phyloP scores from a whole-genome alignment of 2,329 filamentous ascomycete genomes.

The Hypomyces rosellus region DNA sequence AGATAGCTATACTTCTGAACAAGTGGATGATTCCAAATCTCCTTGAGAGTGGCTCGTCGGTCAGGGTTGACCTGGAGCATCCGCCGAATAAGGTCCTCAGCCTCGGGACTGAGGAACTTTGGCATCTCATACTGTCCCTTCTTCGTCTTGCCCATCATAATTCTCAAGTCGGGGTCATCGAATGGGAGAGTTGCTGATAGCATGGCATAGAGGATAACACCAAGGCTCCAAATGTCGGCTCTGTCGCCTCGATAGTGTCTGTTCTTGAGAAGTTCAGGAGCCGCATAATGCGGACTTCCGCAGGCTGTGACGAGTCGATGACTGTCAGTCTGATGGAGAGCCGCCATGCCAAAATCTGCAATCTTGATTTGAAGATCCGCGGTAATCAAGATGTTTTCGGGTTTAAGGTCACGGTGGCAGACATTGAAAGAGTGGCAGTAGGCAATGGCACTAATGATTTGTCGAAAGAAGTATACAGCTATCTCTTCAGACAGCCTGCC shows the following conservation, averaged over 20 bases:
- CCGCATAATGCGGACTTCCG: conserved; percentile 93
- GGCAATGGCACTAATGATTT: conserved; percentile 85
- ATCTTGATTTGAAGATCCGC: conserved; percentile 75
- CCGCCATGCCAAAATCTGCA: conserved; percentile 97
- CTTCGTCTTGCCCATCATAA: conserved; percentile 56
- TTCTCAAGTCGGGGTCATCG: conserved; percentile 56
- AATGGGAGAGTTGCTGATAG: conserved; percentile 82
- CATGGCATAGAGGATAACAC: conserved; percentile 83
- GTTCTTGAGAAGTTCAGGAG: conserved; percentile 80
- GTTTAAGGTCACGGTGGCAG: conserved; percentile 92
- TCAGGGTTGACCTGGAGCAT: conserved; percentile 77
- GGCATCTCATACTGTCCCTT: conserved; percentile 57
- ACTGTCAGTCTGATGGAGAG: conserved; percentile 71
- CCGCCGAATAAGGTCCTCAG: conserved; percentile 67
- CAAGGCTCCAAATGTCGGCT: conserved; percentile 92
- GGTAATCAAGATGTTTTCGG: conserved; percentile 90
- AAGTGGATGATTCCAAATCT: conserved; percentile 85
- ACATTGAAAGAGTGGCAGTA: conserved; percentile 95
- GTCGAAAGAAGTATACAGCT: conserved; percentile 78
- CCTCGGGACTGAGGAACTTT: conserved; percentile 58
- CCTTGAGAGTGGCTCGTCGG: conserved; percentile 68
- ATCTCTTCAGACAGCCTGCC: conserved; percentile 74
- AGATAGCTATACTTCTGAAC: conserved; percentile 75
- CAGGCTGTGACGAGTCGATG: conserved; percentile 83
- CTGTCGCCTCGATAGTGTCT: conserved; percentile 74